A percentile compares a stretch with the other conserved stretches of the same genome.
phyloP scores from a whole-genome alignment of 208 protist species.

The Sergeia podlipaevii region DNA sequence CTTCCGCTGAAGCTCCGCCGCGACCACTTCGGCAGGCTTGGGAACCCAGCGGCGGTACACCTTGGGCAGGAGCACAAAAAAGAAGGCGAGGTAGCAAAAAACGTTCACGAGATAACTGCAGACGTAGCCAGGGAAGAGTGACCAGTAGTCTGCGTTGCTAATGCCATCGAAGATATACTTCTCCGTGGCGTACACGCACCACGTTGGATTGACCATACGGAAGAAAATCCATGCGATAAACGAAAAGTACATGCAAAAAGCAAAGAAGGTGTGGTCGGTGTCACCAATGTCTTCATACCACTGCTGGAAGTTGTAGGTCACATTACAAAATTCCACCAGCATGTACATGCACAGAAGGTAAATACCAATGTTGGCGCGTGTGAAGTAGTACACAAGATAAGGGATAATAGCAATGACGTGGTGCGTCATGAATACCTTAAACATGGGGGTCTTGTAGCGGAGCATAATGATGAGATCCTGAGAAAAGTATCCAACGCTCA shows the following conservation, averaged over 20 bases:
- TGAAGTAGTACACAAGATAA: constrained; percentile 46
- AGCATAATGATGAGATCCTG: constrained; percentile 26
- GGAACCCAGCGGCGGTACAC: constrained; percentile 16
- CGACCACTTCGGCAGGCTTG: no score
- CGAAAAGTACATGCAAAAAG: constrained; percentile 21
- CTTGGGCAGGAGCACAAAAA: constrained; percentile 22
- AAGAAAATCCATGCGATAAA: constrained; percentile 36
- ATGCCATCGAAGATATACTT: constrained; percentile 20
- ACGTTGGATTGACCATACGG: constrained; percentile 29
- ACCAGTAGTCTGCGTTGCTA: no score
- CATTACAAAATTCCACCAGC: constrained; percentile 53
- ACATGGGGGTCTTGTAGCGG: constrained; percentile 26
- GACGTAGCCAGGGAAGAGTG: constrained; percentile 20
- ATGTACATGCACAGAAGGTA: constrained; percentile 42
- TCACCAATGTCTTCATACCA: constrained; percentile 34
- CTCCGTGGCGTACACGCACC: constrained; percentile 24
- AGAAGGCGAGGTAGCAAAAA: constrained; percentile 42
- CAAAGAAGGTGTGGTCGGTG: constrained; percentile 10
- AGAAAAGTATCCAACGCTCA: constrained; percentile 45
- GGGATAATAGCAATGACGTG: constrained; percentile 37
- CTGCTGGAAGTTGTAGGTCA: constrained; percentile 24
- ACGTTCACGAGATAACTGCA: constrained; percentile 38
- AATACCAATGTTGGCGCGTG: constrained; percentile 15
- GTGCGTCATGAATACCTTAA: constrained; percentile 30
- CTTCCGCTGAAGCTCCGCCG: no score